phyloP scores from a whole-genome alignment of 2,329 filamentous ascomycete species.

The Camptophora hylomeconis region DNA sequence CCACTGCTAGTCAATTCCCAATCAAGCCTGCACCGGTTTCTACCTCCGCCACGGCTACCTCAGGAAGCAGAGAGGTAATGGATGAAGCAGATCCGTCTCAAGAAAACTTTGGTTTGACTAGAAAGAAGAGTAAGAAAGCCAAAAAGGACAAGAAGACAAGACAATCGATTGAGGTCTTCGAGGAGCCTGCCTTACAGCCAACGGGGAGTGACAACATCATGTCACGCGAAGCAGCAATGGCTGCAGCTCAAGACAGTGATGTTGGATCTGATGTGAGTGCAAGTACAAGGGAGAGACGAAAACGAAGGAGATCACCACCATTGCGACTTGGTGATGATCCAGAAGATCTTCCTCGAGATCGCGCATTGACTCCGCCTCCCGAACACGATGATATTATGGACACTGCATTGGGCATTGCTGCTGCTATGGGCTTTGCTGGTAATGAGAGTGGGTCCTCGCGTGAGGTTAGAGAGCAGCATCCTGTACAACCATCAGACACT shows the following conservation, averaged over 20 bases:
- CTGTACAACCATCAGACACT: conserved; percentile 5
- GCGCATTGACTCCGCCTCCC: conserved; percentile 14
- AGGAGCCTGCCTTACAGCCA: not conserved
- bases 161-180: conserved; percentile 1
- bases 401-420: conserved; percentile 16
- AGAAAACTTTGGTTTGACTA: no score
- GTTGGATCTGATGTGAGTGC: conserved; percentile 14
- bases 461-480: conserved; percentile 6
- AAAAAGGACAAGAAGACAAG: conserved; percentile 12
- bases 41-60: no score
- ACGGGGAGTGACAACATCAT: not conserved
- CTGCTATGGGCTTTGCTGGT: no score
- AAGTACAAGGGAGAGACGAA: conserved; percentile 15
- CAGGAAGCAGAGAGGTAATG: no score
- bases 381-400: conserved; percentile 17
- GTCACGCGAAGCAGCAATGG: not conserved
- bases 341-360: conserved; percentile 14
- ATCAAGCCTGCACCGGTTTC: no score
- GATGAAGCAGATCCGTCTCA: not conserved
- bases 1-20: not conserved
- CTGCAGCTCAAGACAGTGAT: conserved; percentile 6
- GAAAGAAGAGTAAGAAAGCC: conserved; percentile 18
- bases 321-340: conserved; percentile 14
- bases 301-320: conserved; percentile 13
- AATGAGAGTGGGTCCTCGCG: no score